Percentiles rank a stretch among this genome's conserved stretches.
Conservation (phyloP, 1,139 yeast genomes). For the Suhomyces coccinellae region DNA sequence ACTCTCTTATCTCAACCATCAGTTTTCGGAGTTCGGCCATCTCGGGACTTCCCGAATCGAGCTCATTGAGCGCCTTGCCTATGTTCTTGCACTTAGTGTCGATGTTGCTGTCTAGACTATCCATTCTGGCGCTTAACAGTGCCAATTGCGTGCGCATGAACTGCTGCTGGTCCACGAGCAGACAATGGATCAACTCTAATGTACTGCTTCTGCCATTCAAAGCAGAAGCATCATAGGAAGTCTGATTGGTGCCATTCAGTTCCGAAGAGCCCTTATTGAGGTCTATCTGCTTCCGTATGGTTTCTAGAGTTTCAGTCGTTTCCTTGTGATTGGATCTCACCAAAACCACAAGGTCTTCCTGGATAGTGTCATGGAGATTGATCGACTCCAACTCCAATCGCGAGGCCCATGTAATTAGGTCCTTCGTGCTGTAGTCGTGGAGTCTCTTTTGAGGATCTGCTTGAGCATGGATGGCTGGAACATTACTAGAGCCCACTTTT, state of each 20-base stretch:
- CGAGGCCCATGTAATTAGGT: slow-evolving; percentile 32
- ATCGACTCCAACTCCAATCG: slow-evolving; percentile 35
- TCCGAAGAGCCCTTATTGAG: neutral
- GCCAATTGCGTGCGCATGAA: neutral
- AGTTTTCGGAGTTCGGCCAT: neutral
- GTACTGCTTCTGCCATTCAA: neutral
- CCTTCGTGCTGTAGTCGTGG: neutral
- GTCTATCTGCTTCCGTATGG: slow-evolving; percentile 1
- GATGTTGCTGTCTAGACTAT: neutral
- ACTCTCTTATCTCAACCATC: slow-evolving; percentile 21
- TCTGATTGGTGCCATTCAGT: neutral
- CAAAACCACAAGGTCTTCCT: slow-evolving; percentile 6
- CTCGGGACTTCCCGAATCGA: neutral
- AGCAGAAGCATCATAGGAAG: neutral
- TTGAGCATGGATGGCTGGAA: neutral
- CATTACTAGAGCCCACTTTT: neutral
- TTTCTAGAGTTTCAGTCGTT: neutral
- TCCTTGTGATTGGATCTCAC: slow-evolving; percentile 4
- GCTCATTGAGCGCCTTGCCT: neutral
- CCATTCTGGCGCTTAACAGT: neutral
- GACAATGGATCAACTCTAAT: neutral
- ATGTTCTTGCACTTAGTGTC: slow-evolving; percentile 1
- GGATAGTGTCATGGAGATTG: slow-evolving; percentile 24
- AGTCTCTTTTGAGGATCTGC: slow-evolving; percentile 2
- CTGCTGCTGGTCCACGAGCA: neutral